A percentile compares a stretch with the other conserved stretches of the same genome.
Evolutionary conservation across 2,329 filamentous ascomycete genomes (phyloP).

Genomic region (Chaetomiaceae sp.): DNA sequence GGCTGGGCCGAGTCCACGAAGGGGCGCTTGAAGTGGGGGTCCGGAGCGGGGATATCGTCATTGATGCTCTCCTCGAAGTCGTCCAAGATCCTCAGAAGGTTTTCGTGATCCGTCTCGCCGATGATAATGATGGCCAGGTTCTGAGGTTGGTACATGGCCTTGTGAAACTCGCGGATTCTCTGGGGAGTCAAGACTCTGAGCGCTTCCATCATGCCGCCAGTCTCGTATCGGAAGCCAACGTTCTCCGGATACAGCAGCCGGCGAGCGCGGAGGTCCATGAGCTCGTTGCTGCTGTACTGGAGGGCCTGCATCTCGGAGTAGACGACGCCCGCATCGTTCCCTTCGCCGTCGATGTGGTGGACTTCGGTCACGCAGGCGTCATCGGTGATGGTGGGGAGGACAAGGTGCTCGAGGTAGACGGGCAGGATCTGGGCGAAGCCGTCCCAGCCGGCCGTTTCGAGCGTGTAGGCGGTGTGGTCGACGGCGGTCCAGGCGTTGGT

Average conservation of each 20-base stretch:
- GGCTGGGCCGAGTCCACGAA: slow-evolving; percentile 87
- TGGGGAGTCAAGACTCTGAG: slow-evolving; percentile 81
- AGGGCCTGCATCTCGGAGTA: slow-evolving; percentile 99
- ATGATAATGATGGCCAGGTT: slow-evolving; percentile 88
- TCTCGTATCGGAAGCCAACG: slow-evolving; percentile 93
- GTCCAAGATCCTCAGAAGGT: slow-evolving; percentile 77
- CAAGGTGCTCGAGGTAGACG: slow-evolving; percentile 90
- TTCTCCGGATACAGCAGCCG: slow-evolving; percentile 82
- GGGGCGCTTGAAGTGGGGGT: slow-evolving; percentile 74
- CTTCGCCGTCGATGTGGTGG: slow-evolving; percentile 88
- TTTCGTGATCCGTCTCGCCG: slow-evolving; percentile 81
- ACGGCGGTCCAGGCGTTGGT: slow-evolving; percentile 98
- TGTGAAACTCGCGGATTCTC: slow-evolving; percentile 89
- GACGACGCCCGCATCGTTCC: slow-evolving; percentile 93
- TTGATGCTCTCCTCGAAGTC: slow-evolving; percentile 84
- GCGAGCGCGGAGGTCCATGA: slow-evolving; percentile 81
- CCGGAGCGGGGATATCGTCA: slow-evolving; percentile 70
- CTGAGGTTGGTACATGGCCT: slow-evolving; percentile 95
- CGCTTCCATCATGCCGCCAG: slow-evolving; percentile 94
- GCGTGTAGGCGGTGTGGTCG: slow-evolving; percentile 92
- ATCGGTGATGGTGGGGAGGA: slow-evolving; percentile 88
- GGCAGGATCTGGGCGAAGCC: slow-evolving; percentile 93
- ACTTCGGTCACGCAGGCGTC: slow-evolving; percentile 93
- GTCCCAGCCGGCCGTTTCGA: slow-evolving; percentile 95
- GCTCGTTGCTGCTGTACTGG: slow-evolving; percentile 75